Percentiles rank a stretch among this genome's conserved stretches.
phyloP scores from a whole-genome alignment of 345 rosid genomes.

The Carallia pectinifolia region DNA sequence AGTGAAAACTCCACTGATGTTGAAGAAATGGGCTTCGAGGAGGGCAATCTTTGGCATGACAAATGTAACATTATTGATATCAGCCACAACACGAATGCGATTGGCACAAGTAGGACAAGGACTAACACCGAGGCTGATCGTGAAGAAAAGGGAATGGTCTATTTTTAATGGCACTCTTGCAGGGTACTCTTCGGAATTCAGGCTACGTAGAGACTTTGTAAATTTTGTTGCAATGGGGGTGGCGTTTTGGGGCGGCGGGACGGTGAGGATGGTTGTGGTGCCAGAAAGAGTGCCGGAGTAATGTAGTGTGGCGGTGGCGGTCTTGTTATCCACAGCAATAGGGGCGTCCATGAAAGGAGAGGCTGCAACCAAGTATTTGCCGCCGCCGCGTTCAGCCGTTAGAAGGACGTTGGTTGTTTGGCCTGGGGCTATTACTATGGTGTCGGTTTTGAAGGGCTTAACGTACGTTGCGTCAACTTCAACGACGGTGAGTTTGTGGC shows the following conservation, averaged over 20 bases:
- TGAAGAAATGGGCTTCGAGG: slow-evolving; percentile 82
- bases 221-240: slow-evolving; percentile 64
- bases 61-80: slow-evolving; percentile 77
- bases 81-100: slow-evolving; percentile 74
- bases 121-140: slow-evolving; percentile 76
- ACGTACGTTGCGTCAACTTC: slow-evolving; percentile 90
- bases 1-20: slow-evolving; percentile 75
- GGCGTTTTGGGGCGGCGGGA: slow-evolving; percentile 76
- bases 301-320: slow-evolving; percentile 82
- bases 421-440: slow-evolving; percentile 72
- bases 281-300: slow-evolving; percentile 70
- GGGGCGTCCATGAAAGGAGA: slow-evolving; percentile 96
- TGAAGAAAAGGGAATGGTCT: slow-evolving; percentile 71
- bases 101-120: slow-evolving; percentile 74
- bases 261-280: slow-evolving; percentile 43
- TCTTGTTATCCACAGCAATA: slow-evolving; percentile 66
- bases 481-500: slow-evolving; percentile 76
- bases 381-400: slow-evolving; percentile 48
- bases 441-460: slow-evolving; percentile 70
- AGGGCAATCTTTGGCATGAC: slow-evolving; percentile 74
- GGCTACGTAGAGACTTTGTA: slow-evolving; percentile 54
- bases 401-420: slow-evolving; percentile 82
- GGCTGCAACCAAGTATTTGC: slow-evolving; percentile 68
- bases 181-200: slow-evolving; percentile 76
- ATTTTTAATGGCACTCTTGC: slow-evolving; percentile 67